Conservation (phyloP, 2,329 filamentous ascomycete species). For the Aspergillus udagawae region DNA sequence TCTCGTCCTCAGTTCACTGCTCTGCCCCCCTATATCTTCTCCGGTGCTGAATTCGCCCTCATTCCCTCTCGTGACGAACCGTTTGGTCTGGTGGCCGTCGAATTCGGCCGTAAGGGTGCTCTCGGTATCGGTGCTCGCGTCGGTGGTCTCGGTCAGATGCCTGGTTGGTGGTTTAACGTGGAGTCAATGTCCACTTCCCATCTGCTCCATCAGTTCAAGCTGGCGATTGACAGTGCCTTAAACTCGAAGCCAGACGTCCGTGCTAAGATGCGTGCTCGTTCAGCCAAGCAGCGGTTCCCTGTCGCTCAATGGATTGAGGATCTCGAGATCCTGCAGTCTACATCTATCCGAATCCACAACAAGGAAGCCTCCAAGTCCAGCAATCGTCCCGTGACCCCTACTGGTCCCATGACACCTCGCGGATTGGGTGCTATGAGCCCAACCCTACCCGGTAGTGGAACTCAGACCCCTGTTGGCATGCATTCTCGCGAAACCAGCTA, state of each 20-base stretch:
- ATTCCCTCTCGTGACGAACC: constrained; percentile 67
- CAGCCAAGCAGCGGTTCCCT: constrained; percentile 63
- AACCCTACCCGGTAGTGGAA: constrained; percentile 24
- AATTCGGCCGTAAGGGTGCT: constrained; percentile 65
- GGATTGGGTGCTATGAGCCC: constrained; percentile 17
- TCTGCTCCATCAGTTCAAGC: constrained; percentile 61
- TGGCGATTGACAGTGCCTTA: constrained; percentile 58
- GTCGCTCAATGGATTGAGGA: constrained; percentile 65
- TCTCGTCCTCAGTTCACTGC: constrained; percentile 65
- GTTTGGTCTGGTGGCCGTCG: constrained; percentile 65
- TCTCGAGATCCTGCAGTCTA: constrained; percentile 58
- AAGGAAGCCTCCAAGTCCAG: constrained; percentile 37
- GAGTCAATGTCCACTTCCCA: constrained; percentile 62
- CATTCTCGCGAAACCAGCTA: constrained; percentile 30
- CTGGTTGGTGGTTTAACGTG: constrained; percentile 67
- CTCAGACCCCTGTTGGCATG: constrained; percentile 20
- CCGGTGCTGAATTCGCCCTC: constrained; percentile 63
- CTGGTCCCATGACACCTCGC: constrained; percentile 41
- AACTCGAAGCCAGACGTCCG: constrained; percentile 54
- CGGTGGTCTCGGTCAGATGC: constrained; percentile 66
- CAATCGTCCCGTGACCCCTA: constrained; percentile 32
- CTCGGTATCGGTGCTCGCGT: constrained; percentile 64
- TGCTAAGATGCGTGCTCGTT: constrained; percentile 61
- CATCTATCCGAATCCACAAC: constrained; percentile 55
- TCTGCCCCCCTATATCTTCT: constrained; percentile 64